Evolutionary conservation across 371 early-diverging fungal species (phyloP).

Genomic region (Mortierella sp.): DNA sequence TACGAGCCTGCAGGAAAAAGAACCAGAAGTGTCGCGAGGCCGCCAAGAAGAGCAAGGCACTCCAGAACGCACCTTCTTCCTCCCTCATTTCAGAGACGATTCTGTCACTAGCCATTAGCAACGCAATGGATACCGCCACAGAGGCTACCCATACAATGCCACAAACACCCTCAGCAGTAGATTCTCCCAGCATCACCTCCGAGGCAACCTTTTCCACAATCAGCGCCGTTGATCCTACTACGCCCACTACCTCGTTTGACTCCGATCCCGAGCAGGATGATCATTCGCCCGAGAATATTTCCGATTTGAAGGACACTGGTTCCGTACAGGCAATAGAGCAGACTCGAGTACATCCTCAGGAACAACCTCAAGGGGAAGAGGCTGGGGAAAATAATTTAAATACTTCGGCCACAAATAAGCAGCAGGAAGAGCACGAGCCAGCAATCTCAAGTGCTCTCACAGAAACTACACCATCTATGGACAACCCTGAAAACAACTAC

Average conservation of each 20-base stretch:
- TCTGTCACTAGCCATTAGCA: background rate
- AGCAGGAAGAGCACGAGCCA: slow-evolving; percentile 13
- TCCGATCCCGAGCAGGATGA: slow-evolving; percentile 1
- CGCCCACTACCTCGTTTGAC: background rate
- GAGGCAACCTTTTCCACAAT: slow-evolving; percentile 1
- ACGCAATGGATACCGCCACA: background rate
- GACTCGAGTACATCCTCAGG: background rate
- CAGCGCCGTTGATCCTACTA: background rate
- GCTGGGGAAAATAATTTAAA: background rate
- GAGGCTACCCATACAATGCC: background rate
- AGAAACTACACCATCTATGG: background rate
- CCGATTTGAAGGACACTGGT: background rate
- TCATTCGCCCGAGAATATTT: background rate
- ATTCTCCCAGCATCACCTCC: slow-evolving; percentile 3
- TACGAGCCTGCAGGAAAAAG: slow-evolving; percentile 32
- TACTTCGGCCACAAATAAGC: background rate
- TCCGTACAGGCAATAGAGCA: background rate
- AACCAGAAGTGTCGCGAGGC: slow-evolving; percentile 36
- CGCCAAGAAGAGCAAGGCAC: slow-evolving; percentile 32
- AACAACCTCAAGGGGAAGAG: background rate
- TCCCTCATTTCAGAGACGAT: background rate
- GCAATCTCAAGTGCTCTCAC: background rate
- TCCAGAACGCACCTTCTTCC: slow-evolving; percentile 4
- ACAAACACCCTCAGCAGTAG: background rate
- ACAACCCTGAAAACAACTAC: background rate